Base-by-base conservation (phyloP, 768 basidiomycete genomes). In the Omphalotus guepiniiformis region DNA sequence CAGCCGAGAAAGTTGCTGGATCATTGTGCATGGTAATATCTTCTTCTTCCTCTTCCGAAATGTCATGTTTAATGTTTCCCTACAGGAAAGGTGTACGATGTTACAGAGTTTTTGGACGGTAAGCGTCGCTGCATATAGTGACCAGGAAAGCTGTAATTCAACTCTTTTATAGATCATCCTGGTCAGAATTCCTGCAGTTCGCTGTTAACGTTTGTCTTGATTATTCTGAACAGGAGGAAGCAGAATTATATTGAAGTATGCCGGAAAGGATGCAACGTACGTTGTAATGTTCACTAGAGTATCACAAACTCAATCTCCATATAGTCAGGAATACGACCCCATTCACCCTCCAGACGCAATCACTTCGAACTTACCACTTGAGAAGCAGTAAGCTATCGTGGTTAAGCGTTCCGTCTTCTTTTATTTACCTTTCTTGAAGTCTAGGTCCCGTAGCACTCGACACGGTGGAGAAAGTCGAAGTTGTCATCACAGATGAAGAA, bases 321-420 rank as follows among this genome's bases (percentile, higher is more conserved):
- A 34, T 53, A 87, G 83, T 4, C 75, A 76, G 52, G 89, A 87
- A 65, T 92, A 92, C 53, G 91, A 91, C 21, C 87, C 88, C 2
- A 90, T 96, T 41, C 93, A 95, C 59, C 93, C 93, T 2, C 91
- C 79, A 32, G 83, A 83, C 62, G 88, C 76, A 46, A 92, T 88
- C 53, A 82, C 76, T 18, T 81, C 78, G 16, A 79, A 93, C 61
- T 68, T 93, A 22, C 85, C 86, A 5, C 75, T 73, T n/a, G 88
- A 93, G 54, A 94, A 93, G 61, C 89, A 93, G 85, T 88, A 53
- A 55, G 80, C 26, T 11, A 16, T 7, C 7, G 32, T 28, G 26
- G 13, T n/a, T 15, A 9, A 6, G 15, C 8, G 11, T 16, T 30
- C 16, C 30, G 30, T n/a, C 30, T 12, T 22, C 11, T 39, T 28